Evolutionary conservation across 140 eudicot species (phyloP).

Genomic region (Stevia rebaudiana): DNA sequence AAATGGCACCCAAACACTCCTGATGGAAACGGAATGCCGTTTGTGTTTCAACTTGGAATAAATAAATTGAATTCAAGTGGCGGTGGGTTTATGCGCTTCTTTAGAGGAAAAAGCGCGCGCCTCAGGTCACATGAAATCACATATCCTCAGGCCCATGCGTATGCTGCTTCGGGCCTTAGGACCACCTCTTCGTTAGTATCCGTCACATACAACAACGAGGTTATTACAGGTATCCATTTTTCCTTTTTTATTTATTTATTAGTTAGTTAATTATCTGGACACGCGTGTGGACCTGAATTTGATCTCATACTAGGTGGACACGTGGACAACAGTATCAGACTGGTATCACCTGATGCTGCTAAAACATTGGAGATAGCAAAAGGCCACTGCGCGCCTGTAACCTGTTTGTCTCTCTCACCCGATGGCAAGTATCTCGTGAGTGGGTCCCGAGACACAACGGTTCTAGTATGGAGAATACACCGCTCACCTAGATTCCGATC

Average conservation of each 20-base stretch:
- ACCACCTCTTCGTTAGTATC: slow-evolving; percentile 64
- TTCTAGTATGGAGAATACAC: slow-evolving; percentile 89
- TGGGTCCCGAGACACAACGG: slow-evolving; percentile 85
- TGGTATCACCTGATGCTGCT: slow-evolving; percentile 86
- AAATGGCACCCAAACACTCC: slow-evolving; percentile 99
- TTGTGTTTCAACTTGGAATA: slow-evolving; percentile 83
- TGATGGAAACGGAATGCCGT: slow-evolving; percentile 82
- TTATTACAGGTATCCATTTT: slow-evolving; percentile 62
- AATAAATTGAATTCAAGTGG: slow-evolving; percentile 44
- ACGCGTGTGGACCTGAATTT: too few relatives aligned
- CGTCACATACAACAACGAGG: slow-evolving; percentile 71
- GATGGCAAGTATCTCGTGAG: slow-evolving; percentile 84
- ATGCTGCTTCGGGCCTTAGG: slow-evolving; percentile 67
- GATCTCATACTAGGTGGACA: slow-evolving; percentile 94
- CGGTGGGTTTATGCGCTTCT: slow-evolving; percentile 73
- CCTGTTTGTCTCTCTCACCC: slow-evolving; percentile 75
- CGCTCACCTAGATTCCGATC: slow-evolving; percentile 48
- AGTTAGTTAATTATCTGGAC: too few relatives aligned
- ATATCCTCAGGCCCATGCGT: slow-evolving; percentile 85
- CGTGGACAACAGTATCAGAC: slow-evolving; percentile 84
- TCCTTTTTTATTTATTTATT: too few relatives aligned
- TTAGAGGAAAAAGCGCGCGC: slow-evolving; percentile 46
- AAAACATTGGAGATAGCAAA: slow-evolving; percentile 87
- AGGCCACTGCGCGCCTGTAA: slow-evolving; percentile 95
- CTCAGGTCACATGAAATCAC: slow-evolving; percentile 45